Evolutionary conservation across 1,284 basidiomycete genomes (phyloP).

Genomic region (Tylopilus sp.): DNA sequence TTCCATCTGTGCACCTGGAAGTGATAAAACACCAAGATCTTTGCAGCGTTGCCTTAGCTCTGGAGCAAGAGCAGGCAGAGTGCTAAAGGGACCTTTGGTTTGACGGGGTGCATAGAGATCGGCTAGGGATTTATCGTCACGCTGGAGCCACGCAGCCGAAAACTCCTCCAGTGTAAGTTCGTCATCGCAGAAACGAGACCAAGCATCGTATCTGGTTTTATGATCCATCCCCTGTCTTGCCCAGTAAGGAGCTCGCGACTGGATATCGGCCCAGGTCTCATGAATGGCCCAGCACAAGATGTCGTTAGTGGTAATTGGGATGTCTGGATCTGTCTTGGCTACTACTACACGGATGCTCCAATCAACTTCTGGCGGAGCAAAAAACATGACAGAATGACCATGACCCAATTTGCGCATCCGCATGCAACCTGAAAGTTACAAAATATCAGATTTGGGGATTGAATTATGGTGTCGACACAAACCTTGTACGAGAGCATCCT

Average conservation of each 20-base stretch:
- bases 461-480: neutral
- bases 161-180: neutral
- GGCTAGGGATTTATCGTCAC: neutral
- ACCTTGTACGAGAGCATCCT: neutral
- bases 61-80: neutral
- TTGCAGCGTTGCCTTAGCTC: too few relatives aligned
- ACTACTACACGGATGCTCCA: neutral
- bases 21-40: neutral
- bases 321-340: neutral
- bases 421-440: neutral
- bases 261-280: neutral
- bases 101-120: neutral
- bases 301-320: neutral
- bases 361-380: neutral
- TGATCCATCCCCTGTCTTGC: neutral
- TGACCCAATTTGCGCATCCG: constrained; percentile 2
- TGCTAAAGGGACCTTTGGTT: too few relatives aligned
- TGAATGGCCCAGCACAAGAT: too few relatives aligned
- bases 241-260: neutral
- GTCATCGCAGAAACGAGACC: neutral
- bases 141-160: neutral
- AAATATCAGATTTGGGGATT: neutral
- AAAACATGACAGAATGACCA: constrained; percentile 6
- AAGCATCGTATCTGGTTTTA: neutral
- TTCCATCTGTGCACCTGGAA: neutral